Percentiles rank a stretch among this genome's conserved stretches.
Conservation (phyloP, 2,329 filamentous ascomycete genomes). For the Curvularia spicifera region DNA sequence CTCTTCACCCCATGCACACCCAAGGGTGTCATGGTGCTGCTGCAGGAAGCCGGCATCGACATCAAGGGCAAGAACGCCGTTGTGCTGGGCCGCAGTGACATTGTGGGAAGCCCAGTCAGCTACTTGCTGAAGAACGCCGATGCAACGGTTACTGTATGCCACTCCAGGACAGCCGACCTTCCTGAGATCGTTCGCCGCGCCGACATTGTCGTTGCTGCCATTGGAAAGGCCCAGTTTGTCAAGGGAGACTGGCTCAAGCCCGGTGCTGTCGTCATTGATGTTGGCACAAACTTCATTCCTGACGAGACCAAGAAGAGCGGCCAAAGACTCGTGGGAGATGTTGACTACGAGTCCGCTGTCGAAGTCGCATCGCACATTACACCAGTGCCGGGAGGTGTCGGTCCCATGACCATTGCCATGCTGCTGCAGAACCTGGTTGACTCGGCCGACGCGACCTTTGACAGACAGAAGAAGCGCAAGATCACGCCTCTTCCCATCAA, state of each 20-base stretch:
- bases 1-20: slow-evolving; percentile 95
- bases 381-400: slow-evolving; percentile 93
- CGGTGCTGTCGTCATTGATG: slow-evolving; percentile 94
- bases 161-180: slow-evolving; percentile 82
- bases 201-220: slow-evolving; percentile 90
- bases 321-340: slow-evolving; percentile 89
- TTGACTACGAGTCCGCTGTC: slow-evolving; percentile 84
- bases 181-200: slow-evolving; percentile 78
- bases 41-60: slow-evolving; percentile 82
- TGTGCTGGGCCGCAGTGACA: slow-evolving; percentile 92
- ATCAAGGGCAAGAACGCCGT: slow-evolving; percentile 91
- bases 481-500: slow-evolving; percentile 85
- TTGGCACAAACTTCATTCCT: slow-evolving; percentile 94
- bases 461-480: slow-evolving; percentile 78
- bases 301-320: slow-evolving; percentile 92
- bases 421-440: slow-evolving; percentile 93
- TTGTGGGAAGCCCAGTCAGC: slow-evolving; percentile 96
- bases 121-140: slow-evolving; percentile 94
- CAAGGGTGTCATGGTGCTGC: slow-evolving; percentile 93
- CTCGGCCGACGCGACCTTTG: slow-evolving; percentile 80
- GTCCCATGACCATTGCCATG: slow-evolving; percentile 99
- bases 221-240: slow-evolving; percentile 85
- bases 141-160: slow-evolving; percentile 95
- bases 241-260: slow-evolving; percentile 96
- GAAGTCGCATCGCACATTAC: slow-evolving; percentile 93